These are phyloP conservation scores for Phytophthora kernoviae DNA, from an alignment of 352 stramenopile genomes.

Conservation along the genomic window DNA sequence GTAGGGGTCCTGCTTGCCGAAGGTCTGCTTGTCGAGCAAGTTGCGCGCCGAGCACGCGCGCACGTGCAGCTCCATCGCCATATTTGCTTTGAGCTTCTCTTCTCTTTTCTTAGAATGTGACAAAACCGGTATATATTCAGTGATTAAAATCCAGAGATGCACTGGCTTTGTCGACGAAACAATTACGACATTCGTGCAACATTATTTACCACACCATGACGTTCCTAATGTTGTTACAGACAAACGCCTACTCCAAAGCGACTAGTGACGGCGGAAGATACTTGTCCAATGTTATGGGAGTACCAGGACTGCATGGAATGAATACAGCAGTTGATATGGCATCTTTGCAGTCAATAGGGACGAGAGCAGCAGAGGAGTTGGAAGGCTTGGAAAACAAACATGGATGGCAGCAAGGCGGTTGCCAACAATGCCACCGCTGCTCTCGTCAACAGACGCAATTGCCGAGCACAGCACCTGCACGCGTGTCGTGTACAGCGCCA, in stretches of 20 bases:
- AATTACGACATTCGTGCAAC: too few relatives aligned
- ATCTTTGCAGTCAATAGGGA: conserved; percentile 32
- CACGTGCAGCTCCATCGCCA: conserved; percentile 76
- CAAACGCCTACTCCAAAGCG: not conserved
- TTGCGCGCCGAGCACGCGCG: conserved; percentile 80
- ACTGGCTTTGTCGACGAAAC: too few relatives aligned
- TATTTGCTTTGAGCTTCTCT: conserved; percentile 1
- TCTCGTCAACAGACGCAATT: conserved; percentile 5
- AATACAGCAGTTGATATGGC: conserved; percentile 23
- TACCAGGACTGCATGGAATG: conserved; percentile 24
- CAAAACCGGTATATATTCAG: too few relatives aligned
- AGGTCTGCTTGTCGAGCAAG: conserved; percentile 84
- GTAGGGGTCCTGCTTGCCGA: conserved; percentile 85
- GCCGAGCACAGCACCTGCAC: conserved; percentile 51
- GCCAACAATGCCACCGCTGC: conserved; percentile 2
- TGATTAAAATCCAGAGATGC: not conserved
- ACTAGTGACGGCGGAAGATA: conserved; percentile 12
- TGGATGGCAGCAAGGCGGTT: conserved; percentile 46
- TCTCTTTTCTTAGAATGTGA: conserved; percentile 13
- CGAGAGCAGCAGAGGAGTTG: conserved; percentile 15
- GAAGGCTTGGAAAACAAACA: conserved; percentile 41
- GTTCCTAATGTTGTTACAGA: too few relatives aligned
- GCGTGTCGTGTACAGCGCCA: conserved; percentile 37
- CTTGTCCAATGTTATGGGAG: conserved; percentile 27
- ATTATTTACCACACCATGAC: too few relatives aligned